phyloP scores from a whole-genome alignment of 441 rosid species.

The Cnidoscolus chayamansa region DNA sequence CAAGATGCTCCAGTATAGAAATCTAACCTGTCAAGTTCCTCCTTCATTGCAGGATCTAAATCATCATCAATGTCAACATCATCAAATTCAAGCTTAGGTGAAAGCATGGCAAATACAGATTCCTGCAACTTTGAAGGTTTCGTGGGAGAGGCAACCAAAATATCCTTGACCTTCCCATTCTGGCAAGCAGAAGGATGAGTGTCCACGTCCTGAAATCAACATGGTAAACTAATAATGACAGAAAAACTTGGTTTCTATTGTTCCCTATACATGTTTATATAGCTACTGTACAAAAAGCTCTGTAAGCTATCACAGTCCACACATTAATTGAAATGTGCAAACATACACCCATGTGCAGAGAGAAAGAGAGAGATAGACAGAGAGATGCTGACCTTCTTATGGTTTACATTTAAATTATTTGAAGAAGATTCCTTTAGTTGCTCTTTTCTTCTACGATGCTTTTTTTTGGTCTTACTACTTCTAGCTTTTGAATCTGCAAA shows the following conservation, averaged over 20 bases:
- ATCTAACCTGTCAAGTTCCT: slow-evolving; percentile 72
- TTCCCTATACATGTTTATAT: background rate
- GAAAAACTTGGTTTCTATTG: background rate
- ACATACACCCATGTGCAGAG: background rate
- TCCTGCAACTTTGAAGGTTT: slow-evolving; percentile 43
- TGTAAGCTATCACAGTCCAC: background rate
- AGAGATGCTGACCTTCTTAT: slow-evolving; percentile 39
- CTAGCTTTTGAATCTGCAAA: slow-evolving; percentile 66
- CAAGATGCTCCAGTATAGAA: background rate
- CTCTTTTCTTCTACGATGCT: slow-evolving; percentile 67
- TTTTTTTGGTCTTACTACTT: slow-evolving; percentile 70
- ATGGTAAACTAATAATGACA: background rate
- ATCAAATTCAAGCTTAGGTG: slow-evolving; percentile 55
- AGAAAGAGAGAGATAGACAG: background rate
- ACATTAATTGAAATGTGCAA: background rate
- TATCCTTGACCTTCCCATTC: slow-evolving; percentile 36
- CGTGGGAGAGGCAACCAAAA: slow-evolving; percentile 32
- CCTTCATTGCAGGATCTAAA: slow-evolving; percentile 84
- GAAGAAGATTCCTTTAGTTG: slow-evolving; percentile 44
- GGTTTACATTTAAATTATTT: slow-evolving; percentile 35
- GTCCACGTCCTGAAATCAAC: slow-evolving; percentile 44
- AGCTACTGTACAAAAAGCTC: background rate
- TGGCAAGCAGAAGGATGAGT: slow-evolving; percentile 36
- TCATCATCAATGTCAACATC: slow-evolving; percentile 81
- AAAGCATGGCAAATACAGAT: slow-evolving; percentile 44